Evolutionary conservation across 495 filamentous ascomycete species (phyloP), one percentile per base, ranked within the genome.

Genomic region (Podospora pseudopauciseta): DNA sequence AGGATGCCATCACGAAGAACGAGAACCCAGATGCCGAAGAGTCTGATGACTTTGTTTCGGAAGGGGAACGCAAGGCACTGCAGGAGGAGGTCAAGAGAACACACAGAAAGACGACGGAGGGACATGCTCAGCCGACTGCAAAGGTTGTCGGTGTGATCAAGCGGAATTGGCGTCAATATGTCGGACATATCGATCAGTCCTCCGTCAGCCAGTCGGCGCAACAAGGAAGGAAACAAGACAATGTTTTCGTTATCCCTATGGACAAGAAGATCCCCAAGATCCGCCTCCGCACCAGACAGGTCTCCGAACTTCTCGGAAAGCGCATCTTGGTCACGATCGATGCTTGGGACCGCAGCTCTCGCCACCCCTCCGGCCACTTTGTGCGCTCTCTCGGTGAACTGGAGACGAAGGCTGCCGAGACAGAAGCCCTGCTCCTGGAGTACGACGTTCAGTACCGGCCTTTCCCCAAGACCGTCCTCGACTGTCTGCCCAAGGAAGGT

Each of bases 381-480:
- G 90, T 99, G 49, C 88, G 96, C 63, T 95, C 93, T 9, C 80
- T 99, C 18, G 95, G 95, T 67, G 93, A 97, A 70, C 76, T 99
- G 32, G 95, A 99, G 77, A 94, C 91, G 4, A 97, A 98, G 79
- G 93, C 89, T 9, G 95, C 95, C 5, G 95, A 98, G 78, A 99
- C 95, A 0, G 96, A 99, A 75, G 96, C 96, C 34, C 79, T 99
- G 57, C 82, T 99, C 1, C 84, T 99, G 3, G 95, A 99, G 76
- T 96, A 93, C 74, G 96, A 98, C 76, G 94, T 99, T 28, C 95
- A 99, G 75, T 99, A 99, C 79, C 88, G 94, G 64, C 96, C 95
- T 4, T 99, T 99, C 79, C 94, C 95, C 9, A 97, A 96, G 77
- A 89, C 91, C 2, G 94, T 99, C 26, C 76, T 98, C 58, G 93